These are phyloP conservation scores for Pisolithus sp. DNA, from an alignment of 768 basidiomycete genomes.

Conservation along the genomic window DNA sequence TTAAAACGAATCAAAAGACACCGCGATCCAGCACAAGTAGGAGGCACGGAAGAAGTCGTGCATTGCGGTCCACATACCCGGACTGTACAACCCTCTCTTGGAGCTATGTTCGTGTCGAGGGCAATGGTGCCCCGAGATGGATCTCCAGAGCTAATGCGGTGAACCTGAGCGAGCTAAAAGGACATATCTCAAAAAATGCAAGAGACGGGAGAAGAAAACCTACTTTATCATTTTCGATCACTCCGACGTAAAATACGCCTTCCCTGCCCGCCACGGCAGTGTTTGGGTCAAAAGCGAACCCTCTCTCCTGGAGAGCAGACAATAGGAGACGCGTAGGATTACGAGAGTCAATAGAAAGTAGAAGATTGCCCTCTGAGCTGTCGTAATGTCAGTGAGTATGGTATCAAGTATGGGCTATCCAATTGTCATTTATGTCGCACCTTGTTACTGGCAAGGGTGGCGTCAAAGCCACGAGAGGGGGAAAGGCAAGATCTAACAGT, in stretches of 20 bases:
- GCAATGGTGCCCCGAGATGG: slow-evolving; percentile 65
- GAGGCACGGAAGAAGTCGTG: neutral
- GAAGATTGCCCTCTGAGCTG: slow-evolving; percentile 69
- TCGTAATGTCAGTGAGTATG: neutral
- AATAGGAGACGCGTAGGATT: slow-evolving; percentile 63
- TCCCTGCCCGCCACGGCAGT: slow-evolving; percentile 38
- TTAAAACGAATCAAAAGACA: neutral
- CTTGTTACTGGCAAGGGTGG: slow-evolving; percentile 44
- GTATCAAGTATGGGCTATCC: neutral
- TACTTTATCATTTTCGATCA: slow-evolving; percentile 11
- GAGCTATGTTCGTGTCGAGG: slow-evolving; percentile 47
- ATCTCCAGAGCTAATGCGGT: slow-evolving; percentile 63
- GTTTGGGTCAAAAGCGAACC: slow-evolving; percentile 18
- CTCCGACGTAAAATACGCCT: slow-evolving; percentile 54
- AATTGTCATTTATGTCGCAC: slow-evolving; percentile 27
- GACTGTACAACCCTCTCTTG: slow-evolving; percentile 42
- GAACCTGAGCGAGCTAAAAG: slow-evolving; percentile 30
- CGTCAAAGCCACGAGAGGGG: slow-evolving; percentile 41
- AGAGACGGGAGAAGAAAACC: neutral
- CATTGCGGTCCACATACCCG: slow-evolving; percentile 33
- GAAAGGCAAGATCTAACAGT: slow-evolving; percentile 23
- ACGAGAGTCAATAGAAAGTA: slow-evolving; percentile 46
- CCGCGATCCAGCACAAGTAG: neutral
- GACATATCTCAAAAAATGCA: neutral
- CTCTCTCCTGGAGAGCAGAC: slow-evolving; percentile 38